These are phyloP conservation scores for Fusarium drepaniforme DNA, from an alignment of 2,329 filamentous ascomycete species.

Conservation along the genomic window DNA sequence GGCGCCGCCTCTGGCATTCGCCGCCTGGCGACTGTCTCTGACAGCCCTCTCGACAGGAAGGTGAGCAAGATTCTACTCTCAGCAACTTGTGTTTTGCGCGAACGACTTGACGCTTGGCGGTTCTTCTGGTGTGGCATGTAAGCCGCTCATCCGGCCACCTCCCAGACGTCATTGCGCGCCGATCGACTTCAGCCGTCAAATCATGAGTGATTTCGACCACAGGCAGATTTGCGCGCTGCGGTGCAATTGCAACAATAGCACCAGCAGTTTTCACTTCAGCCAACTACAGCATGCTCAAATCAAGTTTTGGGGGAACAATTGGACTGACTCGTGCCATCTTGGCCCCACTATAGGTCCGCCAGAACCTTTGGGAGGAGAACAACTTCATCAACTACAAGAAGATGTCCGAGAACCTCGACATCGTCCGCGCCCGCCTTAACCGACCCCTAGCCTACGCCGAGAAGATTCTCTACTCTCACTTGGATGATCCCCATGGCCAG, in stretches of 20 bases:
- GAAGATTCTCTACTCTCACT: slow-evolving; percentile 99
- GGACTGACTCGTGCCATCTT: slow-evolving; percentile 30
- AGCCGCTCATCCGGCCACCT: background rate
- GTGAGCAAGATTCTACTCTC: slow-evolving; percentile 56
- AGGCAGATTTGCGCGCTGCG: background rate
- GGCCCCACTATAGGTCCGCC: slow-evolving; percentile 72
- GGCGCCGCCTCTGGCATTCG: slow-evolving; percentile 71
- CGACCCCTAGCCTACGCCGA: slow-evolving; percentile 94
- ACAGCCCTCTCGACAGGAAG: slow-evolving; percentile 91
- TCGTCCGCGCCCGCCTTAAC: slow-evolving; percentile 91
- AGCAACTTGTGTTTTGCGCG: background rate
- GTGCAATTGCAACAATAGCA: background rate
- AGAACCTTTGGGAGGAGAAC: slow-evolving; percentile 95
- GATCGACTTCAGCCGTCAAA: slow-evolving; percentile 19
- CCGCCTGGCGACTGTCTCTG: slow-evolving; percentile 86
- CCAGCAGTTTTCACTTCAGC: background rate
- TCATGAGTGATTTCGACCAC: slow-evolving; percentile 12
- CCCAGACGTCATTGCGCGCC: slow-evolving; percentile 28
- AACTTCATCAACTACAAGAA: slow-evolving; percentile 99
- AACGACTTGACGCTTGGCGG: background rate
- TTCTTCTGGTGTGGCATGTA: background rate
- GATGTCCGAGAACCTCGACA: slow-evolving; percentile 96
- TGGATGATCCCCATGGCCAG: slow-evolving; percentile 96
- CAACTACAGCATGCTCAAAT: background rate
- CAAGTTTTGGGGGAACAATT: background rate